Evolutionary conservation across 352 stramenopile species (phyloP), one percentile per base, ranked within the genome.

Genomic region (Globisporangium cylindrosporum): DNA sequence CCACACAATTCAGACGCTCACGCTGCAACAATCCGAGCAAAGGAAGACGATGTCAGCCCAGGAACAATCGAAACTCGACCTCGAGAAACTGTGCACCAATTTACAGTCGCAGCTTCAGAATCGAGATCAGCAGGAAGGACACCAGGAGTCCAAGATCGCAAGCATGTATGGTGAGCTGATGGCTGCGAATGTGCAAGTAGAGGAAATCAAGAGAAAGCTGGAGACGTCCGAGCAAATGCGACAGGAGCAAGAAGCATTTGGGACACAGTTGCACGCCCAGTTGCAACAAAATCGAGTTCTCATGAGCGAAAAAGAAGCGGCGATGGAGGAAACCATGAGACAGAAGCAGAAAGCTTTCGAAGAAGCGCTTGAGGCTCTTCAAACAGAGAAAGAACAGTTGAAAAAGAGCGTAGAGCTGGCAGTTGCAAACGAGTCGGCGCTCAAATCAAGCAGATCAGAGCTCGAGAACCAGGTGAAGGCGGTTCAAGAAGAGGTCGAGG

Each of bases 91-190:
- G 5, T 80, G 74, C 7, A 68, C 59, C 1, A 92, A 74, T 18
- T 66, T 95, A 34, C 81, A 87, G 12, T 71, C 43, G 2, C 85
- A 93, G 36, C 59, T 93, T 6, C 80, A 86, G 25, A 79, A 82
- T 10, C 89, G 89, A 22, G 75, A 82, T 43, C 73, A 88, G 12
- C 67, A 82, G 10, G 79, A 91, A 71, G 89, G 70, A 20, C 80
- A 90, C 20, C 82, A 92, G 70, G 81, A 92, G 67, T 91, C 84
- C 27, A 84, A 85, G 41, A 75, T 94, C 41, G 73, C 81, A 5
- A 91, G 76, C 48, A 74, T 91, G 15, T 84, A 79, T 22, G 84
- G 83, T 53, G 88, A 93, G 25, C 66, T 95, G 7, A 91, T 94
- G 82, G 68, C 86, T 48, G 74, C 84, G 1, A 91, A 85, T 51